phyloP scores from a whole-genome alignment of 2,329 filamentous ascomycete species.

The Volutella citrinella region DNA sequence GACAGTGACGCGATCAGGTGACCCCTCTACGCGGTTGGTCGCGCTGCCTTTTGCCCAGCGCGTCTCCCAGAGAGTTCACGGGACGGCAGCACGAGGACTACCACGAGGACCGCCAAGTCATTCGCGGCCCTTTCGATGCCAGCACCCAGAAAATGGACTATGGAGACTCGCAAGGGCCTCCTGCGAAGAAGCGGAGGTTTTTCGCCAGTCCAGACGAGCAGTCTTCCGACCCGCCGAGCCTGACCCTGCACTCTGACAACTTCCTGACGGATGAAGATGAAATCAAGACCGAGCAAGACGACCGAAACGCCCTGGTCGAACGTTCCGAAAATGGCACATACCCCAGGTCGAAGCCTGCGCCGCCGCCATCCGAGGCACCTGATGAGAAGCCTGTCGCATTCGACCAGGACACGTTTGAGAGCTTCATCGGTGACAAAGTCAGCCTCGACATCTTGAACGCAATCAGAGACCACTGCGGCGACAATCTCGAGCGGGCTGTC shows the following conservation, averaged over 20 bases:
- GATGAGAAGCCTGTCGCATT: constrained; percentile 40
- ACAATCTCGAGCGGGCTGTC: constrained; percentile 59
- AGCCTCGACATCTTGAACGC: constrained; percentile 43
- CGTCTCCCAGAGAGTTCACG: constrained; percentile 35
- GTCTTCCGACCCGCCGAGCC: constrained; percentile 23
- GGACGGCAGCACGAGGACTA: no score
- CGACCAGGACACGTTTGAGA: constrained; percentile 56
- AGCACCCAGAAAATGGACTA: constrained; percentile 34
- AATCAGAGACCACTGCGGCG: constrained; percentile 53
- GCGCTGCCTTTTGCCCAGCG: constrained; percentile 29
- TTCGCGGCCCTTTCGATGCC: no score
- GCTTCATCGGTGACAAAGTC: constrained; percentile 58
- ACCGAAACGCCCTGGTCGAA: constrained; percentile 11
- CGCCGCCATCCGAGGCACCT: constrained; percentile 14
- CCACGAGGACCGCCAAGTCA: no score
- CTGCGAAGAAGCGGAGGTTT: constrained; percentile 42
- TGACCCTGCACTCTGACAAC: constrained; percentile 20
- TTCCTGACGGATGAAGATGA: constrained; percentile 25
- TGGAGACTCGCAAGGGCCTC: constrained; percentile 38
- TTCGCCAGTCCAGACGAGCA: constrained; percentile 33
- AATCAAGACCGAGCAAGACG: constrained; percentile 17
- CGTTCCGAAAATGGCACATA: constrained; percentile 11
- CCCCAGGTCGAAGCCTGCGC: constrained; percentile 4
- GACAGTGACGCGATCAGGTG: constrained; percentile 40
- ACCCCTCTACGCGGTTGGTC: constrained; percentile 35